A percentile compares a stretch with the other conserved stretches of the same genome.
phyloP scores from a whole-genome alignment of 228 moss, liverwort and hornwort species.

The Sphagnum fallax region DNA sequence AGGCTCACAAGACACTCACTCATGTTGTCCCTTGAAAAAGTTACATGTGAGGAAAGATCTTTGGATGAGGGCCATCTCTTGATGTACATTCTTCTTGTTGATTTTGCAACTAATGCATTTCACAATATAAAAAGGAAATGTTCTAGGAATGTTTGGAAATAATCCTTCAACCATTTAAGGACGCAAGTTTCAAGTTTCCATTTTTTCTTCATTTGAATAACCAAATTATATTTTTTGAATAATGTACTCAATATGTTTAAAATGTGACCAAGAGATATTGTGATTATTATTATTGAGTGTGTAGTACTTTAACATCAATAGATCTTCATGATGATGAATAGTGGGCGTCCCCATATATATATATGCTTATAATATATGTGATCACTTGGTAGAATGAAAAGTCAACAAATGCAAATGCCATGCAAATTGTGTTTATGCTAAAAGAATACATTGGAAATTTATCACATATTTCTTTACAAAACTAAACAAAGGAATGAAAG shows the following conservation, averaged over 20 bases:
- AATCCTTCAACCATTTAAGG: not conserved
- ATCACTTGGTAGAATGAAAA: conserved; percentile 5
- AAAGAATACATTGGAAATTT: not conserved
- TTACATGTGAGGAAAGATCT: conserved; percentile 3
- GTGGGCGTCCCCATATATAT: conserved; percentile 1
- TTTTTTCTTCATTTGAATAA: too few relatives aligned
- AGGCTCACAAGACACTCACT: not conserved
- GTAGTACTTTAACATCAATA: not conserved
- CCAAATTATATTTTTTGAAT: too few relatives aligned
- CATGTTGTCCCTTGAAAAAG: conserved; percentile 1
- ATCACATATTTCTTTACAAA: not conserved
- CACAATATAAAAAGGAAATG: not conserved
- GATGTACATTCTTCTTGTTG: not conserved
- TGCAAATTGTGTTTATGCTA: not conserved
- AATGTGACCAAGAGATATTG: too few relatives aligned
- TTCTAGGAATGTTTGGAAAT: not conserved
- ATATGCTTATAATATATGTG: conserved; percentile 2
- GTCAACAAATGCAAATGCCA: not conserved
- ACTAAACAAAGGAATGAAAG: too few relatives aligned
- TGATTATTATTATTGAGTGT: too few relatives aligned
- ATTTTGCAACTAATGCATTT: not conserved
- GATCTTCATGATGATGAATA: conserved; percentile 2
- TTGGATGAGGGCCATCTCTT: conserved; percentile 8
- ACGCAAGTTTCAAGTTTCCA: not conserved
- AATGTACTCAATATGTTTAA: too few relatives aligned